Base-by-base conservation (phyloP, 2,329 filamentous ascomycete species). In the Arthrobotrys megalospora region DNA sequence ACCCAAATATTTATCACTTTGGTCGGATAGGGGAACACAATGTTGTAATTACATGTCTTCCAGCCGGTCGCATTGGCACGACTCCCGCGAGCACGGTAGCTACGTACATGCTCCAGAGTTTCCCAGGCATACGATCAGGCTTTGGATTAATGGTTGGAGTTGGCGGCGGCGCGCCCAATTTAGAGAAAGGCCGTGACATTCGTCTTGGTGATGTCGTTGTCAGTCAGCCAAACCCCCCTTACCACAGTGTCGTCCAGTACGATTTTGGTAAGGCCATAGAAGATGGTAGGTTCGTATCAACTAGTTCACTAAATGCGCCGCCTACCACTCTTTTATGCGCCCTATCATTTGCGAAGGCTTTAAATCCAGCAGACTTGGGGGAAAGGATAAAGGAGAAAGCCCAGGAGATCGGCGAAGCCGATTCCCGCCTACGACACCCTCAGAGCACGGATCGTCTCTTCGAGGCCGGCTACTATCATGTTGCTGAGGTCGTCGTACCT, bases 161-260 rank as follows among this genome's bases (percentile, higher is more conserved):
- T 21, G 62, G 62, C 11, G 62, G 62, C 7, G 62, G 43, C 16
- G 62, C 43, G 10, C 58, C 58, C 14, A n/a, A 36, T 38, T 32
- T 38, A 21, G 8, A 21, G 6, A 55, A 11, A 28, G 32, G 52
- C 10, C 52, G n/a, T 10, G 52, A 55, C n/a, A 71, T 71, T 38
- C 67, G 67, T 3, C 53, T 71, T 5, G 67, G 62, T 16, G 62
- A 65, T 28, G 14, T 65, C 8, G 62, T 65, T 34, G 62, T 65
- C 16, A 50, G 62, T n/a, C 6, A 19, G 14, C 41, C 38, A 19
- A 19, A 50, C 6, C 21, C 38, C 2, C 8, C 2, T 0, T 24
- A 10, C 7, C 19, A 14, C 12, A n/a, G 52, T 24, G 53, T 70
- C 2, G 55, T 71, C 8, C 67, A 64, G 21, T 71, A 71, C 28